Evolutionary conservation across 2,329 filamentous ascomycete species (phyloP).

Genomic region (Falciphora oryzae): DNA sequence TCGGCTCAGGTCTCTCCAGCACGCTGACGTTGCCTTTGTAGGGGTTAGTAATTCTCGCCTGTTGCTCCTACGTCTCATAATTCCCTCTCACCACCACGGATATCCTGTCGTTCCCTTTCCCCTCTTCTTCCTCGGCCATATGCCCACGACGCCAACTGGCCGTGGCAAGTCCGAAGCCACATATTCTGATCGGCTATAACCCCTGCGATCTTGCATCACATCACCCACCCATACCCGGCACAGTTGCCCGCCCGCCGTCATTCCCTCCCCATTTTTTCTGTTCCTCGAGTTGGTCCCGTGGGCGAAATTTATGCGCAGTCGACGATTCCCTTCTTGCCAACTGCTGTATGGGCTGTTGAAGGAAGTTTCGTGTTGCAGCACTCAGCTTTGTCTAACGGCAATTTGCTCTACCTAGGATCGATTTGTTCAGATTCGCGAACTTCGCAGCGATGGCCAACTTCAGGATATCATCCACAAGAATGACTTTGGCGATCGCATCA

Average conservation of each 20-base stretch:
- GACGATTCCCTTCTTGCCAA: neutral
- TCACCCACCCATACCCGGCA: neutral
- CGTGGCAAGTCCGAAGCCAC: too few species aligned
- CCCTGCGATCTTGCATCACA: too few species aligned
- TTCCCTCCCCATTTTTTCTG: constrained; percentile 1
- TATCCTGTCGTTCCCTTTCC: neutral
- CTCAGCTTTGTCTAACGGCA: neutral
- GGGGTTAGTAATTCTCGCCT: constrained; percentile 49
- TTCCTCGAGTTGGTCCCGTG: neutral
- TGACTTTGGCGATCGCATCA: constrained; percentile 73
- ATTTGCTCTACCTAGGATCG: constrained; percentile 49
- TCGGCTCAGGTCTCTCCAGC: constrained; percentile 61
- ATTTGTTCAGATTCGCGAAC: constrained; percentile 74
- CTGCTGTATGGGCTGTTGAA: neutral
- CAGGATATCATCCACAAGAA: constrained; percentile 70
- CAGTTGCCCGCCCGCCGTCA: constrained; percentile 3
- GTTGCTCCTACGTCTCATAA: neutral
- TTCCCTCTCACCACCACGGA: neutral
- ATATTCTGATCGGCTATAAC: too few species aligned
- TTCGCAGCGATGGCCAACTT: constrained; percentile 62
- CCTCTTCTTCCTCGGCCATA: constrained; percentile 3
- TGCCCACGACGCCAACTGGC: too few species aligned
- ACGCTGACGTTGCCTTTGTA: constrained; percentile 83
- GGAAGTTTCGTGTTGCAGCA: neutral
- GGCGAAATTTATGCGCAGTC: neutral